Percentiles rank a stretch among this genome's conserved stretches.
phyloP scores from a whole-genome alignment of 1,284 basidiomycete genomes.

The Amylostereum chailletii region DNA sequence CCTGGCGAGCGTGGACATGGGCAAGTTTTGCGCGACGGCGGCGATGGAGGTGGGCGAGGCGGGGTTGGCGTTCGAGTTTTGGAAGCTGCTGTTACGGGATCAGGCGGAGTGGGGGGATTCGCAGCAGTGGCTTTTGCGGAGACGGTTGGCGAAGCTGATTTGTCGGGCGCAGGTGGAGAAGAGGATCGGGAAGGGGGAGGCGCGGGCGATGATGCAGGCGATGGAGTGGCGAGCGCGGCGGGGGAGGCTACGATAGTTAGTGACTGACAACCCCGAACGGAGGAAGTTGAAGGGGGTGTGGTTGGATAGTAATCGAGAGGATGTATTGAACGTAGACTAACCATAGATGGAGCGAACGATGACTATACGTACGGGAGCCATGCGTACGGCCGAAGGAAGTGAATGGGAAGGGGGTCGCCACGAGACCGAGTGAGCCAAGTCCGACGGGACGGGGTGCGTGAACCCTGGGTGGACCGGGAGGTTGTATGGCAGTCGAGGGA shows the following conservation, averaged over 20 bases:
- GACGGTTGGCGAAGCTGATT: constrained; percentile 28
- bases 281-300: too few relatives aligned
- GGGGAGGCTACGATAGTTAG: background rate
- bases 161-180: constrained; percentile 18
- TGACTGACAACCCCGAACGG: too few relatives aligned
- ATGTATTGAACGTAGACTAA: too few relatives aligned
- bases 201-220: constrained; percentile 1
- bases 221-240: constrained; percentile 5
- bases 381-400: too few relatives aligned
- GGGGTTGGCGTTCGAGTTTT: constrained; percentile 49
- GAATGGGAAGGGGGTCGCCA: too few relatives aligned
- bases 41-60: constrained; percentile 41
- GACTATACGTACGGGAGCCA: too few relatives aligned
- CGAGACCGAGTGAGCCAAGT: too few relatives aligned
- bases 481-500: too few relatives aligned
- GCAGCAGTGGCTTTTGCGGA: constrained; percentile 34
- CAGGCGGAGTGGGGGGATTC: constrained; percentile 41
- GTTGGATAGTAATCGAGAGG: too few relatives aligned
- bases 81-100: constrained; percentile 37
- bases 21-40: constrained; percentile 40
- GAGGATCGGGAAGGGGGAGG: background rate
- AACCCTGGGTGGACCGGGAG: too few relatives aligned
- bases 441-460: too few relatives aligned
- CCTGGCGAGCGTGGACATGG: constrained; percentile 35
- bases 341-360: too few relatives aligned